Conservation (phyloP, 2,329 filamentous ascomycete genomes). For the Neoscytalidium dimidiatum region DNA sequence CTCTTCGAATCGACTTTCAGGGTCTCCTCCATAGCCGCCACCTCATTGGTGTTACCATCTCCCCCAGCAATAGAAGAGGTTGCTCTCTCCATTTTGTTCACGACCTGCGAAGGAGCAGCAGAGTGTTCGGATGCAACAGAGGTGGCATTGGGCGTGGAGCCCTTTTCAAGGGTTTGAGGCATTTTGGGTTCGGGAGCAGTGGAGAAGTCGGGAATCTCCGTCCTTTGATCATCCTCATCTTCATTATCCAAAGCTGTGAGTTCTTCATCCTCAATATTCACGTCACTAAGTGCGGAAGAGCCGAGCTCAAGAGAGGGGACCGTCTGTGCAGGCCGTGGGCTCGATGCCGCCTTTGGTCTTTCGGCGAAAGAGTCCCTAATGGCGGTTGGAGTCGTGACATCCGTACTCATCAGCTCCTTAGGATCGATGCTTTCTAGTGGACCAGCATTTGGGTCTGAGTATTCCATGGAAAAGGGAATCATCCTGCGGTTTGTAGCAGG, state of each 20-base stretch:
- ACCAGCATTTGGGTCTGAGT: neutral
- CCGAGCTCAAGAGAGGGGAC: neutral
- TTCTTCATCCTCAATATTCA: neutral
- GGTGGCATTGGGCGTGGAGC: neutral
- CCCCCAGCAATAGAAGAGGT: neutral
- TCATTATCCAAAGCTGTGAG: neutral
- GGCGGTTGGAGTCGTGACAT: neutral
- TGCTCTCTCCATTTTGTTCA: neutral
- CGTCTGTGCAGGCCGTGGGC: neutral
- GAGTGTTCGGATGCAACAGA: neutral
- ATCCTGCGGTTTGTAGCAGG: neutral
- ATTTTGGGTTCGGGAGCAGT: neutral
- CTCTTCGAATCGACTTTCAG: slow-evolving; percentile 4
- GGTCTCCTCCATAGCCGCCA: slow-evolving; percentile 15
- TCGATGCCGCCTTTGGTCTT: neutral
- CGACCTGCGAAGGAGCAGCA: neutral
- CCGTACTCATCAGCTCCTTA: neutral
- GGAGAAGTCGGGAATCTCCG: neutral
- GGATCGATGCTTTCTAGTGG: neutral
- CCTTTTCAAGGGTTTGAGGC: neutral
- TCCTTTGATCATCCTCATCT: neutral
- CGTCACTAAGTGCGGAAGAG: neutral
- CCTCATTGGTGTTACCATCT: neutral
- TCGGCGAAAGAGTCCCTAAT: slow-evolving; percentile 1
- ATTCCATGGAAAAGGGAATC: neutral